These are phyloP conservation scores for Magnolia officinalis DNA, from an alignment of 164 flowering plant species.

Conservation along the genomic window DNA sequence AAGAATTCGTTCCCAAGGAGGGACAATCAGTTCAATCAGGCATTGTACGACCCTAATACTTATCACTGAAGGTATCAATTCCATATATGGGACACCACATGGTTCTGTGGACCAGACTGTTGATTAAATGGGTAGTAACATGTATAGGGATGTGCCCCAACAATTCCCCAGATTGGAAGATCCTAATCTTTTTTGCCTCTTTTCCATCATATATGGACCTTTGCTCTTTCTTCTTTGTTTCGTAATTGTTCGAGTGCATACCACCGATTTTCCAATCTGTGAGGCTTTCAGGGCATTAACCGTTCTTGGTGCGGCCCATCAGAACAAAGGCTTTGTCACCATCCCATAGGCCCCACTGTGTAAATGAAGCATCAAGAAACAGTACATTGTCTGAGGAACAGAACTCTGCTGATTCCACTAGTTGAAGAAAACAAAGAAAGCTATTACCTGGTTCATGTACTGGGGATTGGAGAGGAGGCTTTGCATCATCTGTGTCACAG, in stretches of 20 bases:
- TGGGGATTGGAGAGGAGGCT: constrained; percentile 59
- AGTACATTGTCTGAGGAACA: too few relatives aligned
- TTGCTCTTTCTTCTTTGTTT: not conserved
- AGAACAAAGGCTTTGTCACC: too few relatives aligned
- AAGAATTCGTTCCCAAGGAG: not conserved
- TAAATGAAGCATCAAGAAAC: too few relatives aligned
- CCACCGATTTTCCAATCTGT: not conserved
- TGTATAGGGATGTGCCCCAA: not conserved
- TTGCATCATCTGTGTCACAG: constrained; percentile 85
- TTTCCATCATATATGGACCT: not conserved
- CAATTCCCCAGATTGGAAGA: not conserved
- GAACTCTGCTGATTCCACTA: too few relatives aligned
- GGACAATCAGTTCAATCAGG: not conserved
- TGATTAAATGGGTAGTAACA: not conserved
- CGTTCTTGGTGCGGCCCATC: not conserved
- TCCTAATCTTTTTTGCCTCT: not conserved
- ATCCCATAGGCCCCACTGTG: too few relatives aligned
- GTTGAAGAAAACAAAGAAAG: not conserved
- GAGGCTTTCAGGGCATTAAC: not conserved
- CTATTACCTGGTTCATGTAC: constrained; percentile 54
- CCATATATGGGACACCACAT: not conserved
- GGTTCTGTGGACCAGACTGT: not conserved
- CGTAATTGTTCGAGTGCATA: not conserved
- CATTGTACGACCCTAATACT: not conserved
- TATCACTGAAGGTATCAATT: not conserved